Evolutionary conservation across 768 basidiomycete species (phyloP), one percentile per base, ranked within the genome.

Genomic region (Sporobolomyces pararoseus): DNA sequence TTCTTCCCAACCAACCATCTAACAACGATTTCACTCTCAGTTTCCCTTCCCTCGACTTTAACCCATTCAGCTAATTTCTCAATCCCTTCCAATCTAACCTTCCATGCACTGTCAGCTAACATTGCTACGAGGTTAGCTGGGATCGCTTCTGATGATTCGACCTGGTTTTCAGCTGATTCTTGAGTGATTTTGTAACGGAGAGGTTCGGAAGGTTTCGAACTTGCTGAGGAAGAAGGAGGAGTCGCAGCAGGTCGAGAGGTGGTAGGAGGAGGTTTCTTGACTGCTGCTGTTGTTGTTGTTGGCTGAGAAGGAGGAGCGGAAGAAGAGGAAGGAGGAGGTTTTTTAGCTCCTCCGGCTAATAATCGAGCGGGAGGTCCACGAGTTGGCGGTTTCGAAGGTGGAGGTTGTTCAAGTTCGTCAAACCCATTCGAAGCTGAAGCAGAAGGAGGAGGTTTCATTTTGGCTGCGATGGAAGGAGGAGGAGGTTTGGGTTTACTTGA

Each of bases 21-120:
- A 25, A 97, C 85, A 44, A 99, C 76, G 7, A 99, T 86, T 79
- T 99, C 96, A 17, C 88, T 86, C 73, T 99, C 95, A 1, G 90
- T 80, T 0, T 42, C 68, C n/a, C 47, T 71, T 34, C 84, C 83
- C 1, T 83, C 84, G 13, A 78, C 77, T 67, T 91, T 87, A 7
- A 92, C 80, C 95, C 96, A 98, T 7, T 82, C 80, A 2, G 84
- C 82, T 86, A 98, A 84, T 77, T 89, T 89, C 64, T 96, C 94
- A 29, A 93, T 82, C 10, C 89, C 91, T 44, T 89, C 89, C 54
- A 99, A 82, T 64, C 96, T 83, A 17, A 86, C 83, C 81, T 99
- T 99, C 96, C 96, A 99, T 75, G 92, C 92, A 1, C 86, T 81
- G 79, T 97, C 92, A n/a, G 82, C 86, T 13, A 97, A 81, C 69